Evolutionary conservation across 495 filamentous ascomycete genomes (phyloP), one percentile per base, ranked within the genome.

Genomic region (Barbatosphaeria neglecta): DNA sequence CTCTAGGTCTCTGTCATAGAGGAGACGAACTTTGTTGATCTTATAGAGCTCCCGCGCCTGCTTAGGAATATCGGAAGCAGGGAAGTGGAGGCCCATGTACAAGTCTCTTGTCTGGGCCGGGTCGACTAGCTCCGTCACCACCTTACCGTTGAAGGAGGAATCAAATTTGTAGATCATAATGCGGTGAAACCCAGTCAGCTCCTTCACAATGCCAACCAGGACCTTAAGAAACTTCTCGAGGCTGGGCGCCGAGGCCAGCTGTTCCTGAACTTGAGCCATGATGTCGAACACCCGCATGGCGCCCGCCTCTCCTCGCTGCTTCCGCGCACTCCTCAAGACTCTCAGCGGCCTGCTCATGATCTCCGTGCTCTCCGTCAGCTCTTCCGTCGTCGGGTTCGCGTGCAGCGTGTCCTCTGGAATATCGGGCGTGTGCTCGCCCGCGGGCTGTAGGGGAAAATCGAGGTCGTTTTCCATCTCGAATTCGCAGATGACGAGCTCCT

Each of bases 151-250:
- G 69, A 81, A 90, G 2, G 69, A 59, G 37, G 77, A 70, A 59
- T 97, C 90, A 50, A 95, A 97, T 55, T 93, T 88, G 61, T 95
- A 95, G 15, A 97, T 75, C 83, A 95, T 84, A 9, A 95, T 84
- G 2, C 89, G 84, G 54, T 95, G 88, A 53, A 96, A 97, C 0
- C 90, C 89, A 0, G 87, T 94, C 23, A 97, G 61, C 50, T 95
- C 89, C 56, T 93, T 88, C 18, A 92, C 68, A 22, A 81, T 80
- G n/a, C 86, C 84, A 1, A 88, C 80, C 27, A 87, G 54, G 31
- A 87, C 73, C 53, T 86, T 85, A 6, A 90, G 62, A 46, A 90
- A 85, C 15, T 44, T 61, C 10, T 84, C 81, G 7, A 92, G 65
- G 47, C 73, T 80, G 23, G 78, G 71, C 7, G 86, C 82, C 8